phyloP scores from a whole-genome alignment of 2,329 filamentous ascomycete genomes.

The Alternaria angustiovoidea region DNA sequence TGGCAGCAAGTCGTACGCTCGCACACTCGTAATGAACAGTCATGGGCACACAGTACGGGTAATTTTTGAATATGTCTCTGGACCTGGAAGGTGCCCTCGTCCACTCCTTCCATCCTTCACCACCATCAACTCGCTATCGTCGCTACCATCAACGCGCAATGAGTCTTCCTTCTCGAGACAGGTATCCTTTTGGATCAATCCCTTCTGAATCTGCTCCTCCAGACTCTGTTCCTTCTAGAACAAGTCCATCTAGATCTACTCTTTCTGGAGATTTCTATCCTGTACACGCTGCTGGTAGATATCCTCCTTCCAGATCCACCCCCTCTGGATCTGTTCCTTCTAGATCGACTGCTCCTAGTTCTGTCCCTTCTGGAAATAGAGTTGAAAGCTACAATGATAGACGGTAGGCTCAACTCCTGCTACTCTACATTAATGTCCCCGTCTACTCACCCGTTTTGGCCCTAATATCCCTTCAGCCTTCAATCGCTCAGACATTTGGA shows the following conservation, averaged over 20 bases:
- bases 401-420: not conserved
- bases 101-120: not conserved
- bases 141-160: not conserved
- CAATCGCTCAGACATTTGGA: conserved; percentile 11
- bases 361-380: not conserved
- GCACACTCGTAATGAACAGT: not conserved
- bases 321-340: not conserved
- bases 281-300: not conserved
- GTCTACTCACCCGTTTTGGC: conserved; percentile 21
- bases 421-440: not conserved
- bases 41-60: not conserved
- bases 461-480: conserved; percentile 16
- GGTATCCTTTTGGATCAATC: not conserved
- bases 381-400: not conserved
- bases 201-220: not conserved
- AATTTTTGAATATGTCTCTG: not conserved
- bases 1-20: not conserved
- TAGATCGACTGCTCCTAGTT: not conserved
- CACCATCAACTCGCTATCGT: not conserved
- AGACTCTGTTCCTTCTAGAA: not conserved
- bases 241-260: not conserved
- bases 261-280: not conserved
- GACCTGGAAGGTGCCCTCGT: not conserved
- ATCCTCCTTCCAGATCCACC: not conserved
- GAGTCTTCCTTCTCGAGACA: not conserved